A percentile compares a stretch with the other conserved stretches of the same genome.
phyloP scores from a whole-genome alignment of 2,329 filamentous ascomycete species.

The Fusarium sp. region DNA sequence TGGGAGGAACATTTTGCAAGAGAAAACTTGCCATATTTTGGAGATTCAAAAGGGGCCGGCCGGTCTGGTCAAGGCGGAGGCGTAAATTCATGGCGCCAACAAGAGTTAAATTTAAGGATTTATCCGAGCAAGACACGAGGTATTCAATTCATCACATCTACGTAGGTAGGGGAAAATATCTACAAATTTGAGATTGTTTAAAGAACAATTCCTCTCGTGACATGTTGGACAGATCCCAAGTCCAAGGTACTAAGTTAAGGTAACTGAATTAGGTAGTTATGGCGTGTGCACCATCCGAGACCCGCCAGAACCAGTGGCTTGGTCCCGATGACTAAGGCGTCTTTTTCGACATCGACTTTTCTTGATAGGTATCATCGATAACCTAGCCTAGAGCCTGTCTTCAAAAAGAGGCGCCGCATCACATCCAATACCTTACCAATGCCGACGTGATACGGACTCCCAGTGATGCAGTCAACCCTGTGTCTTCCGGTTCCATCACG shows the following conservation, averaged over 20 bases:
- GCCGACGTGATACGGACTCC: slow-evolving; percentile 20
- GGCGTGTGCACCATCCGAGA: slow-evolving; percentile 18
- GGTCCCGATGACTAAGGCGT: slow-evolving; percentile 28
- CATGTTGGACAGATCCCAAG: not conserved
- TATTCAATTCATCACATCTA: not conserved
- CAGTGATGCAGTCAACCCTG: slow-evolving; percentile 56
- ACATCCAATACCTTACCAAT: slow-evolving; percentile 16
- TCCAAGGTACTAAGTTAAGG: not conserved
- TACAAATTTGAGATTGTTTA: not conserved
- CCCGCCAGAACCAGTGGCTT: slow-evolving; percentile 15
- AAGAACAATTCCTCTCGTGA: not conserved
- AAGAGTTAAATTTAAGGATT: not conserved
- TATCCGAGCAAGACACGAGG: not conserved
- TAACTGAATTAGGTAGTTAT: not conserved
- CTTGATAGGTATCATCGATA: slow-evolving; percentile 27
- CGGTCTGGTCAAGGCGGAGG: not conserved
- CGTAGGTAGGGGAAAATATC: not conserved
- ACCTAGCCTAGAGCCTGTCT: not conserved
- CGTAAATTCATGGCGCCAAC: not conserved
- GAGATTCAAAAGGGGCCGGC: not conserved
- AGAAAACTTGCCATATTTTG: not conserved
- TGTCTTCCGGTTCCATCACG: slow-evolving; percentile 59
- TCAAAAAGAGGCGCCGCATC: not conserved
- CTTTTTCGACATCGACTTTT: slow-evolving; percentile 31
- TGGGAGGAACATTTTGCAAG: not conserved